A percentile compares a stretch with the other conserved stretches of the same genome.
Conservation (phyloP, 169 alveolate species). For the Plasmodium fragile region DNA sequence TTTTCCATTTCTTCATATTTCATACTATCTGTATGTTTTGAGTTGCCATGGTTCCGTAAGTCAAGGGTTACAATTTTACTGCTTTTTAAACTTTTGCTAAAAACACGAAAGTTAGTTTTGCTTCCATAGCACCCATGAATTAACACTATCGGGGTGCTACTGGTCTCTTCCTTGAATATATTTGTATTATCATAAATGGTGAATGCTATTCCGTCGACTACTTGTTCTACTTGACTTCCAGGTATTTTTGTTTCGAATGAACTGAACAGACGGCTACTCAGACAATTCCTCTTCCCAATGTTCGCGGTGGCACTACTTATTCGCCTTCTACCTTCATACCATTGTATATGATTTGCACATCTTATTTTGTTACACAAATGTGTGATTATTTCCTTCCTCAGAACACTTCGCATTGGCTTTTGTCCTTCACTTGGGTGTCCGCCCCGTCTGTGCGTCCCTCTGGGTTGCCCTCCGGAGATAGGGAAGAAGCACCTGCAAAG, state of each 20-base stretch:
- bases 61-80: constrained; percentile 55
- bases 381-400: background rate
- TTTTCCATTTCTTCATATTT: constrained; percentile 62
- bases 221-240: constrained; percentile 8
- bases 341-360: background rate
- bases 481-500: background rate
- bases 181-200: constrained; percentile 32
- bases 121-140: constrained; percentile 73
- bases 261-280: background rate
- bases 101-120: constrained; percentile 38
- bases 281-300: background rate
- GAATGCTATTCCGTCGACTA: constrained; percentile 35
- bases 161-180: constrained; percentile 58
- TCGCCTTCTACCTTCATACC: background rate
- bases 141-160: constrained; percentile 27
- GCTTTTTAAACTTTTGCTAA: constrained; percentile 46
- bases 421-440: background rate
- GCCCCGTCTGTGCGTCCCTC: background rate
- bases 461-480: background rate
- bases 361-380: background rate
- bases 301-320: background rate
- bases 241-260: constrained; percentile 4
- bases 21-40: constrained; percentile 64
- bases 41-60: constrained; percentile 71
- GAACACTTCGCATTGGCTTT: background rate